These are phyloP conservation scores for Lachancea dasiensis DNA, from an alignment of 805 yeast species.

Conservation along the genomic window DNA sequence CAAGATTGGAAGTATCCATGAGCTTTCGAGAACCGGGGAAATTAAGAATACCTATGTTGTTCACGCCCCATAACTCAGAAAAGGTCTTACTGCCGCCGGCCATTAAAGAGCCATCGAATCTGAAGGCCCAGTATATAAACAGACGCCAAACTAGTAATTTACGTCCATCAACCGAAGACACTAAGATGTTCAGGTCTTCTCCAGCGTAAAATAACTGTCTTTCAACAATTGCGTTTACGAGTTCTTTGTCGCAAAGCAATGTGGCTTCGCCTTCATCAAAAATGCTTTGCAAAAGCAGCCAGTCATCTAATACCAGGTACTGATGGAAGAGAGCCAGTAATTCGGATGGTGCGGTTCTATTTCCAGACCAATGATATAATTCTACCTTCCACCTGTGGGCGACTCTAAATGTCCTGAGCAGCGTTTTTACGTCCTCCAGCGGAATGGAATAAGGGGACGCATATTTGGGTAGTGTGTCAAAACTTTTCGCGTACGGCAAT, in stretches of 20 bases:
- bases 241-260: conserved; percentile 42
- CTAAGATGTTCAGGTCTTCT: conserved; percentile 32
- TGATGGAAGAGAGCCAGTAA: conserved; percentile 47
- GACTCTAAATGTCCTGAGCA: conserved; percentile 36
- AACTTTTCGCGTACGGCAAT: conserved; percentile 7
- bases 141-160: conserved; percentile 36
- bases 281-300: conserved; percentile 21
- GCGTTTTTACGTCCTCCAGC: conserved; percentile 31
- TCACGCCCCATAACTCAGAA: conserved; percentile 32
- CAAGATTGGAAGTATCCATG: conserved; percentile 5
- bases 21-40: conserved; percentile 20
- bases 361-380: conserved; percentile 34
- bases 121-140: conserved; percentile 36
- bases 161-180: conserved; percentile 33
- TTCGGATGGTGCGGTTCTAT: conserved; percentile 37
- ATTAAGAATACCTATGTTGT: conserved; percentile 24
- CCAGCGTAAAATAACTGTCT: conserved; percentile 44
- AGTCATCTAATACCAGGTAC: conserved; percentile 34
- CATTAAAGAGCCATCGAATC: conserved; percentile 31
- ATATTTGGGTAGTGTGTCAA: conserved; percentile 14
- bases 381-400: conserved; percentile 36
- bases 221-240: conserved; percentile 48
- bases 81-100: conserved; percentile 28
- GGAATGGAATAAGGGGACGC: conserved; percentile 46
- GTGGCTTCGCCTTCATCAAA: conserved; percentile 8